Conservation (phyloP, 1,284 basidiomycete species). For the Cutaneotrichosporon mucoides region DNA sequence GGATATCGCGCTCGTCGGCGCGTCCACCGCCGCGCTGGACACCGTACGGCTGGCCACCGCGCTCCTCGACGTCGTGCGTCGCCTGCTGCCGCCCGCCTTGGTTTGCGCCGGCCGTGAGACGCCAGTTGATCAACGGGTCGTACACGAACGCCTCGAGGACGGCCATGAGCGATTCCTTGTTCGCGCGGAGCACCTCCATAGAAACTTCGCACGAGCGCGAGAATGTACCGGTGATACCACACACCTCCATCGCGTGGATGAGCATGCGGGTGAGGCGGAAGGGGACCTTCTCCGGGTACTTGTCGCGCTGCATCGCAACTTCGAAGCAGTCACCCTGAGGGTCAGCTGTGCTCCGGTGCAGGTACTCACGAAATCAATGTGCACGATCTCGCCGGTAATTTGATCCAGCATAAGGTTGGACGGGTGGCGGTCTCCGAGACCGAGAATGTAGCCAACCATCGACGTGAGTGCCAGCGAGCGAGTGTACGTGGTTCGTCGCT, state of each 20-base stretch:
- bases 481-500: slow-evolving; percentile 94
- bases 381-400: slow-evolving; percentile 88
- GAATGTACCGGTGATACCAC: slow-evolving; percentile 97
- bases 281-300: slow-evolving; percentile 98
- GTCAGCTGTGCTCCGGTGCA: not conserved
- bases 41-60: slow-evolving; percentile 11
- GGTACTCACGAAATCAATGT: slow-evolving; percentile 77
- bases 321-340: slow-evolving; percentile 80
- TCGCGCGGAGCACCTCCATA: slow-evolving; percentile 92
- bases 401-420: slow-evolving; percentile 92
- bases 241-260: slow-evolving; percentile 98
- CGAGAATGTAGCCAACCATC: slow-evolving; percentile 96
- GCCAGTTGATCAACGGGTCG: slow-evolving; percentile 59
- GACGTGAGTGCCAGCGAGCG: slow-evolving; percentile 91
- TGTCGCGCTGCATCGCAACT: slow-evolving; percentile 91
- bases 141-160: slow-evolving; percentile 80
- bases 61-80: slow-evolving; percentile 20
- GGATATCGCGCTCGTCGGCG: slow-evolving; percentile 51
- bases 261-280: slow-evolving; percentile 98
- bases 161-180: slow-evolving; percentile 97
- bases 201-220: slow-evolving; percentile 93
- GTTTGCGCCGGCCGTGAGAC: slow-evolving; percentile 49
- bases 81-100: slow-evolving; percentile 38
- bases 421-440: slow-evolving; percentile 96
- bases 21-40: slow-evolving; percentile 10